Conservation (phyloP, 148 eudicot genomes). For the Selenicereus undatus region DNA sequence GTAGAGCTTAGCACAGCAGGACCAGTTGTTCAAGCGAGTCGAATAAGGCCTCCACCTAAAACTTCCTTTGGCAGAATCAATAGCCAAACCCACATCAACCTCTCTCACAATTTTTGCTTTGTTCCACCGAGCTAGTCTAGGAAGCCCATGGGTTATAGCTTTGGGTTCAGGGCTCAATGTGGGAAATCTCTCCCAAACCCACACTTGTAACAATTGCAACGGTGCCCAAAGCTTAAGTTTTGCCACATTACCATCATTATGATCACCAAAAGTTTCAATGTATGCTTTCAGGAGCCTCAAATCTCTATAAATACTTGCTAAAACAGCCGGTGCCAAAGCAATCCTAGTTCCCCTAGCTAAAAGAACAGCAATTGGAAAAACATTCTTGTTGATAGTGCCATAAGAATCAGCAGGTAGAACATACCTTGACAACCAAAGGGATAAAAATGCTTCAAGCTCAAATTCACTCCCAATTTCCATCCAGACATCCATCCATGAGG, state of each 20-base stretch:
- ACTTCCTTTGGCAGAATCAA: constrained; percentile 20
- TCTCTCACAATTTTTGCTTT: constrained; percentile 11
- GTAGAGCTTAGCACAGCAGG: constrained; percentile 15
- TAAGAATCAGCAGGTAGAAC: constrained; percentile 23
- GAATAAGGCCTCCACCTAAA: constrained; percentile 57
- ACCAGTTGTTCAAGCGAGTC: constrained; percentile 8
- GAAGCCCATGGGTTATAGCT: neutral
- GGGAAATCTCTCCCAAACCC: constrained; percentile 63
- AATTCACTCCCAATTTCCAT: constrained; percentile 12
- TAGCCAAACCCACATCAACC: constrained; percentile 4
- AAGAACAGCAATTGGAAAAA: constrained; percentile 27
- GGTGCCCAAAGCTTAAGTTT: constrained; percentile 31
- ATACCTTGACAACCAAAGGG: constrained; percentile 44
- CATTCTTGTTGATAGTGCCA: constrained; percentile 15
- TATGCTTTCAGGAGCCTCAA: constrained; percentile 33
- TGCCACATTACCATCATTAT: neutral
- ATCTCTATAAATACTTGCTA: constrained; percentile 42
- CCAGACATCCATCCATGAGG: constrained; percentile 31
- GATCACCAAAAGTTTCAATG: constrained; percentile 12
- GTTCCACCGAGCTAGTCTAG: constrained; percentile 43
- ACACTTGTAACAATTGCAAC: constrained; percentile 37
- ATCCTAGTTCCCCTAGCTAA: constrained; percentile 36
- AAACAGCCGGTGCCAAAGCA: constrained; percentile 46
- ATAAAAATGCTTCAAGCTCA: constrained; percentile 51
- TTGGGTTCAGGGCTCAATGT: constrained; percentile 27